phyloP scores from a whole-genome alignment of 768 basidiomycete genomes.

The Mrakia gelida region DNA sequence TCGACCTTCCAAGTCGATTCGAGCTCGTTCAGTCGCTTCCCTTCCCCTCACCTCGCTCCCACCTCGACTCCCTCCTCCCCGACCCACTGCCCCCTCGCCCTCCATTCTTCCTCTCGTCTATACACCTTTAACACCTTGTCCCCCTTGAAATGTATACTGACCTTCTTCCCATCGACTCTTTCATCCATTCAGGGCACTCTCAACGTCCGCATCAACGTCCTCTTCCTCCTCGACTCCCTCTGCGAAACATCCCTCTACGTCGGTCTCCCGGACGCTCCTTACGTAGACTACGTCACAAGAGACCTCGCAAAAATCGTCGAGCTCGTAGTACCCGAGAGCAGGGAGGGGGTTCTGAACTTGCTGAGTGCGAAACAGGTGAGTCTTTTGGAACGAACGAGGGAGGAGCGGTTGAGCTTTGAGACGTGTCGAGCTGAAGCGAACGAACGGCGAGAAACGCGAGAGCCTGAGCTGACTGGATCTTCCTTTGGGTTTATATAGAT shows the following conservation, averaged over 20 bases:
- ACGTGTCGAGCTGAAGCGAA: not conserved
- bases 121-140: too few relatives aligned
- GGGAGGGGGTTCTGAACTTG: conserved; percentile 80
- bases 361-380: conserved; percentile 79
- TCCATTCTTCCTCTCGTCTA: not conserved
- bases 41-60: too few relatives aligned
- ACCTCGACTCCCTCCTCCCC: too few relatives aligned
- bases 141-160: too few relatives aligned
- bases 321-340: conserved; percentile 80
- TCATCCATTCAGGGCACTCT: conserved; percentile 60
- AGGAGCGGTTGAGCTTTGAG: too few relatives aligned
- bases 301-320: conserved; percentile 75
- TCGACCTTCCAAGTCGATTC: too few relatives aligned
- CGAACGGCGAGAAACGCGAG: not conserved
- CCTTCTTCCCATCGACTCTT: not conserved
- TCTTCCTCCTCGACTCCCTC: conserved; percentile 84
- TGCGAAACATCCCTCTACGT: conserved; percentile 38
- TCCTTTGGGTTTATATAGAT: conserved; percentile 52
- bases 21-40: too few relatives aligned
- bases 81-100: not conserved
- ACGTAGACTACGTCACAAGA: conserved; percentile 70
- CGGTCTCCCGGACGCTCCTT: conserved; percentile 48
- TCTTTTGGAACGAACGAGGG: not conserved
- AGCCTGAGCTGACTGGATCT: not conserved
- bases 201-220: conserved; percentile 85